Evolutionary conservation across 2,329 filamentous ascomycete species (phyloP).

Genomic region (Ciborinia camelliae): DNA sequence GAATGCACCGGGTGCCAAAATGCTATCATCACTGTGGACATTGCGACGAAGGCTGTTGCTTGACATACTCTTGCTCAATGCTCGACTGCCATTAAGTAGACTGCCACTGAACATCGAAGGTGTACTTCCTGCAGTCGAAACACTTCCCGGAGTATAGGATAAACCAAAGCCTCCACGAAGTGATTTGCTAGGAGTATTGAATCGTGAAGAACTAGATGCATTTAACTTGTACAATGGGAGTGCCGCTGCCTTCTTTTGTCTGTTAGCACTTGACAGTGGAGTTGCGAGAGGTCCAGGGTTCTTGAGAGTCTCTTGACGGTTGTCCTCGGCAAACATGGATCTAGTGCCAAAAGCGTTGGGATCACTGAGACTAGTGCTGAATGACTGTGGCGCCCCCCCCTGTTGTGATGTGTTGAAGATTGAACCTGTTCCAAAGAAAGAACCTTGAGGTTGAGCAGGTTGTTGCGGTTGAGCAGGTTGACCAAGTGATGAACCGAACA

Average conservation of each 20-base stretch:
- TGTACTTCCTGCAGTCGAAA: constrained; percentile 63
- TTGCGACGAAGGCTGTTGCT: constrained; percentile 80
- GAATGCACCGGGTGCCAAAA: constrained; percentile 82
- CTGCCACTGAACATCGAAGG: constrained; percentile 66
- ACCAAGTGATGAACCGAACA: constrained; percentile 36
- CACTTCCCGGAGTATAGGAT: constrained; percentile 79
- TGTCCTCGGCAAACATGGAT: constrained; percentile 73
- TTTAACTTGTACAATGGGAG: constrained; percentile 86
- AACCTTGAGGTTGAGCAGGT: constrained; percentile 46
- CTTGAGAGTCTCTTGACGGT: constrained; percentile 48
- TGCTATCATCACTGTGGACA: constrained; percentile 79
- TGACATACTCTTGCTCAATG: constrained; percentile 83
- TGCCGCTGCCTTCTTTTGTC: constrained; percentile 74
- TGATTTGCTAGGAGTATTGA: constrained; percentile 74
- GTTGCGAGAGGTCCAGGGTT: constrained; percentile 90
- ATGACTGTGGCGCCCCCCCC: constrained; percentile 52
- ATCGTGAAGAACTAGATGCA: constrained; percentile 66
- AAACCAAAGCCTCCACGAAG: constrained; percentile 79
- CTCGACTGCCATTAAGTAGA: constrained; percentile 57
- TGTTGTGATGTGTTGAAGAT: constrained; percentile 57
- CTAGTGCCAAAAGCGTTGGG: constrained; percentile 87
- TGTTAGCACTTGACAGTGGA: constrained; percentile 69
- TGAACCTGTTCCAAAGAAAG: constrained; percentile 56
- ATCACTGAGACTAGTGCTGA: constrained; percentile 78
- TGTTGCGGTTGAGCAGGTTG: constrained; percentile 39